A percentile compares a stretch with the other conserved stretches of the same genome.
Conservation (phyloP, 83 land plant species). For the Thuja plicata region DNA sequence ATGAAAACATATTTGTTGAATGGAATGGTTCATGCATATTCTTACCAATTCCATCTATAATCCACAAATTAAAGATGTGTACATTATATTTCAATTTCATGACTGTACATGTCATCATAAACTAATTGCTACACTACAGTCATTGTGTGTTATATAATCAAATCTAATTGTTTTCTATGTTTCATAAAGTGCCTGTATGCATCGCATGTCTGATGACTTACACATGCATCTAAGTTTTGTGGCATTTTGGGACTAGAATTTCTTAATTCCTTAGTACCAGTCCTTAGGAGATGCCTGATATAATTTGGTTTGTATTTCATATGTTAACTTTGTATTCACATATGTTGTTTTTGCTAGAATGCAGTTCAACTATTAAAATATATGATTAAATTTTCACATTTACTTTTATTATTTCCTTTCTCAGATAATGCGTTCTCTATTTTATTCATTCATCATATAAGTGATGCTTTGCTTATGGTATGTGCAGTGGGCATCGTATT, state of each 20-base stretch:
- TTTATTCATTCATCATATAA: conserved; percentile 13
- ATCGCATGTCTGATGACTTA: neutral
- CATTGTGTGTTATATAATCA: neutral
- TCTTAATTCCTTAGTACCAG: neutral
- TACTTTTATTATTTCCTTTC: neutral
- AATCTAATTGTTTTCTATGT: neutral
- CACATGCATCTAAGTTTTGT: neutral
- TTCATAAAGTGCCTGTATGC: neutral
- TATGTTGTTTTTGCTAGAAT: neutral
- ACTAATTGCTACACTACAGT: neutral
- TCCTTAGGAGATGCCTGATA: neutral
- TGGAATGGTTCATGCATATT: too few relatives aligned
- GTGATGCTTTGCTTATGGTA: neutral
- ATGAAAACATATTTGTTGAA: too few relatives aligned
- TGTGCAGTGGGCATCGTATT: conserved; percentile 93
- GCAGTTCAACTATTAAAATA: neutral
- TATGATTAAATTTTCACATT: neutral
- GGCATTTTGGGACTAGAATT: neutral
- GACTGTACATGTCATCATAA: too few relatives aligned
- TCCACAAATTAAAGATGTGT: too few relatives aligned
- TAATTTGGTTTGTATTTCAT: neutral
- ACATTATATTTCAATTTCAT: too few relatives aligned
- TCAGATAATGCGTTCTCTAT: neutral
- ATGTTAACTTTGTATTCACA: neutral
- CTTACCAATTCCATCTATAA: too few relatives aligned